phyloP scores from a whole-genome alignment of 75 land plant species.

The Azolla pinnata region DNA sequence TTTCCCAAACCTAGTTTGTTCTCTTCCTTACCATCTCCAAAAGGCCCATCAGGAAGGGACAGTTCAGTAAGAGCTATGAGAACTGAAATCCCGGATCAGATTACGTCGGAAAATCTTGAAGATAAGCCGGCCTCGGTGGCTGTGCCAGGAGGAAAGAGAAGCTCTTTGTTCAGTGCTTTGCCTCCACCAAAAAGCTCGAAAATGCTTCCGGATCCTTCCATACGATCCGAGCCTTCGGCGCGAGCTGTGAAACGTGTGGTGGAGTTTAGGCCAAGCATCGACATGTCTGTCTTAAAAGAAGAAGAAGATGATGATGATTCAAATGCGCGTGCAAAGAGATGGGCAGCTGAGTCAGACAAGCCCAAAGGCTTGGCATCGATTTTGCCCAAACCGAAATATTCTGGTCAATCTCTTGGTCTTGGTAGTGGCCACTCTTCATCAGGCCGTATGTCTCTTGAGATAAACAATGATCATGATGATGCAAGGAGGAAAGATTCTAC shows the following conservation, averaged over 20 bases:
- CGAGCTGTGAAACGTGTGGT: constrained; percentile 37
- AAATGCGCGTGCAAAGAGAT: constrained; percentile 9
- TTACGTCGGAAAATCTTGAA: not conserved
- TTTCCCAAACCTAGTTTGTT: constrained; percentile 9
- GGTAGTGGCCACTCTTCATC: too few species aligned
- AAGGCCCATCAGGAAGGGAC: not conserved
- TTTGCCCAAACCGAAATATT: constrained; percentile 44
- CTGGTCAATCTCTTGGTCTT: constrained; percentile 10
- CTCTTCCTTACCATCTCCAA: constrained; percentile 47
- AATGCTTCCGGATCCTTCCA: not conserved
- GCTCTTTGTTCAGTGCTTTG: constrained; percentile 1
- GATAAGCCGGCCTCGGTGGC: constrained; percentile 8
- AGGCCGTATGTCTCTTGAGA: constrained; percentile 1
- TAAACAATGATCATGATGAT: constrained; percentile 4
- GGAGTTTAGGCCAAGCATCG: constrained; percentile 52
- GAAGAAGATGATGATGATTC: constrained; percentile 20
- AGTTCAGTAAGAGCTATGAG: not conserved
- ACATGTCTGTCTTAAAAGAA: constrained; percentile 11
- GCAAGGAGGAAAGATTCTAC: constrained; percentile 9
- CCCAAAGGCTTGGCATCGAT: constrained; percentile 21
- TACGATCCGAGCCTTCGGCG: not conserved
- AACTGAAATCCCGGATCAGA: not conserved
- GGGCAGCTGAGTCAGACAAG: constrained; percentile 6
- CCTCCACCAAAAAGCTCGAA: constrained; percentile 3
- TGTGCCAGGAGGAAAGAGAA: constrained; percentile 19